A percentile compares a stretch with the other conserved stretches of the same genome.
Conservation (phyloP, 2,329 filamentous ascomycete species). For the Colletotrichum sublineola region DNA sequence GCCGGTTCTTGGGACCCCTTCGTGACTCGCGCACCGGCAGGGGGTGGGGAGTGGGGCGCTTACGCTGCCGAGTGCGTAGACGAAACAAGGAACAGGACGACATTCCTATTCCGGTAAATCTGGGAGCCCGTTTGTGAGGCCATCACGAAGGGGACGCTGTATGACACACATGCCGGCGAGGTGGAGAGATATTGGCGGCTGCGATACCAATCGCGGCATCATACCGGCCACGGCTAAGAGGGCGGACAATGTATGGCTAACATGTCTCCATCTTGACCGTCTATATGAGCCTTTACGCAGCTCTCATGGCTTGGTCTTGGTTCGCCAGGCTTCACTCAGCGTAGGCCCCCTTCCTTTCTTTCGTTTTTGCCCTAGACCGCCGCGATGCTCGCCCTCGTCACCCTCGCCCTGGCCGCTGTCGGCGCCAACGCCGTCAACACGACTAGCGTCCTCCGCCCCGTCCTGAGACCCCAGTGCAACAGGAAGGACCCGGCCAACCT, state of each 20-base stretch:
- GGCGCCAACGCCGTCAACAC: slow-evolving; percentile 32
- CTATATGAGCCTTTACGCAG: slow-evolving; percentile 15
- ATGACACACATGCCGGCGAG: slow-evolving; percentile 20
- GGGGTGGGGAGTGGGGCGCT: neutral
- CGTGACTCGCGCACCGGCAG: slow-evolving; percentile 34
- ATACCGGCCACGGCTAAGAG: slow-evolving; percentile 9
- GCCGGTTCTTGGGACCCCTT: neutral
- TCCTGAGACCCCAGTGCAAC: slow-evolving; percentile 25
- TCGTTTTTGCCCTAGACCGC: neutral
- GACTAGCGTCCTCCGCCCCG: slow-evolving; percentile 23
- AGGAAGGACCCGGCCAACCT: slow-evolving; percentile 32
- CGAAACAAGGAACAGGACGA: slow-evolving; percentile 28
- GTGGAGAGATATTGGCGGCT: slow-evolving; percentile 17
- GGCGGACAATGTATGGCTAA: neutral
- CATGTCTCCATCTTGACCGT: slow-evolving; percentile 5
- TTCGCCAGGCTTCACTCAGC: slow-evolving; percentile 3
- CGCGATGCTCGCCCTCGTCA: slow-evolving; percentile 34
- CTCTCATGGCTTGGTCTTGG: neutral
- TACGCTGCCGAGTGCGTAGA: neutral
- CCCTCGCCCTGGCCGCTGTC: slow-evolving; percentile 32
- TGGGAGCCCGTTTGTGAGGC: neutral
- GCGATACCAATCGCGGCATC: slow-evolving; percentile 5
- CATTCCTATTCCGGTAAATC: slow-evolving; percentile 5
- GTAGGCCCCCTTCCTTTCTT: slow-evolving; percentile 5
- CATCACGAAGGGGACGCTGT: slow-evolving; percentile 22